These are phyloP conservation scores for Geotrichum histeridarum DNA, from an alignment of 1,139 yeast genomes.

Conservation along the genomic window DNA sequence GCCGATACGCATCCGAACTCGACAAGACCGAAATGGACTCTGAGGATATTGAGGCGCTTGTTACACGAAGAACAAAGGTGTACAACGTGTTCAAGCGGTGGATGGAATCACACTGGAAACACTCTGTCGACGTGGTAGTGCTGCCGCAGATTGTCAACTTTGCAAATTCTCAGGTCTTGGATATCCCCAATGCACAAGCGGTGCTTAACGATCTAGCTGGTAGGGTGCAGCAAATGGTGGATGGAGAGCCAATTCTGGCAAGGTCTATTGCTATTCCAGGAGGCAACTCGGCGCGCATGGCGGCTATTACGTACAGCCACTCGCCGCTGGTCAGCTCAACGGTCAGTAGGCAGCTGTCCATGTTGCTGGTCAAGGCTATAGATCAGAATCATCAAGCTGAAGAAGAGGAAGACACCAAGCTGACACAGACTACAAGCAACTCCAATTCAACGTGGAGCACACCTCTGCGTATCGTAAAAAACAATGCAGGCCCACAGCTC, in stretches of 20 bases:
- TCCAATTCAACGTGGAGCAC: slow-evolving; percentile 21
- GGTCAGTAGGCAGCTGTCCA: slow-evolving; percentile 8
- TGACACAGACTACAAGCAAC: slow-evolving; percentile 2
- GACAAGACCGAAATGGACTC: slow-evolving; percentile 34
- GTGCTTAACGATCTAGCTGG: slow-evolving; percentile 27
- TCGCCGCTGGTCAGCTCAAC: slow-evolving; percentile 11
- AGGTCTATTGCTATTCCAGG: slow-evolving; percentile 26
- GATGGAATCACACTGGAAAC: slow-evolving; percentile 87
- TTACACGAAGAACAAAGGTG: slow-evolving; percentile 62
- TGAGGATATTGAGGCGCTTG: slow-evolving; percentile 39
- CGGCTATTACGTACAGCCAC: slow-evolving; percentile 15
- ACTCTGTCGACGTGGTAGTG: slow-evolving; percentile 52
- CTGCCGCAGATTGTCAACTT: slow-evolving; percentile 69
- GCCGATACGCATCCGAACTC: slow-evolving; percentile 52
- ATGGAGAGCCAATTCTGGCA: slow-evolving; percentile 30
- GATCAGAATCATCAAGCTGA: slow-evolving; percentile 8
- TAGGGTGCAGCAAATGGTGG: slow-evolving; percentile 22
- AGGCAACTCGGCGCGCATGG: slow-evolving; percentile 13
- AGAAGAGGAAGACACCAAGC: slow-evolving; percentile 10
- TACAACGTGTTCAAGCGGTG: slow-evolving; percentile 69
- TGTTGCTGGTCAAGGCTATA: slow-evolving; percentile 11
- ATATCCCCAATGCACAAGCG: slow-evolving; percentile 28
- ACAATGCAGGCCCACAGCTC: slow-evolving; percentile 11
- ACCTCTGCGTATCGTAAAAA: slow-evolving; percentile 22
- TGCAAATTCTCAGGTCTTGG: slow-evolving; percentile 50